Percentiles rank a stretch among this genome's conserved stretches.
Conservation (phyloP, 2,329 filamentous ascomycete species). For the Drechmeria coniospora region DNA sequence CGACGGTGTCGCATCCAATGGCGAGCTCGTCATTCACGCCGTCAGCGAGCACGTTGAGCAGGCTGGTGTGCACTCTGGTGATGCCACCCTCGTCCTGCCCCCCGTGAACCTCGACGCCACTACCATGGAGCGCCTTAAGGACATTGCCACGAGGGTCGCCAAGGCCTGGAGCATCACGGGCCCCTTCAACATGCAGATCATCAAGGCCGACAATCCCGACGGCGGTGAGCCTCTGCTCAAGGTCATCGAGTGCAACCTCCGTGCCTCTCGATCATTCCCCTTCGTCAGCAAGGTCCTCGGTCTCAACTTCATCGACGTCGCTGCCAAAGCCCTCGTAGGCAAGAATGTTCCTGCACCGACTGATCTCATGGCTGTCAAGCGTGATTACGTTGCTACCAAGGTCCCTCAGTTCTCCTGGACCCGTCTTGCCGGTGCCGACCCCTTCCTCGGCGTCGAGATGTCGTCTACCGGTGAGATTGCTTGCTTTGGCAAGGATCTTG, state of each 20-base stretch:
- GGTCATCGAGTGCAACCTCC: constrained; percentile 97
- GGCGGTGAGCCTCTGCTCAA: constrained; percentile 67
- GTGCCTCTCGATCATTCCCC: constrained; percentile 93
- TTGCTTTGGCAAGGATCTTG: constrained; percentile 89
- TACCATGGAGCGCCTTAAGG: constrained; percentile 79
- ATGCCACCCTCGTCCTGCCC: constrained; percentile 86
- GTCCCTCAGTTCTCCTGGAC: constrained; percentile 99
- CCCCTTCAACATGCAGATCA: constrained; percentile 99
- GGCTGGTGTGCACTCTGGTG: constrained; percentile 94
- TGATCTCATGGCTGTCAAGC: constrained; percentile 79
- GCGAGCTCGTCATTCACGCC: constrained; percentile 78
- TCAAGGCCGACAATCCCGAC: constrained; percentile 70
- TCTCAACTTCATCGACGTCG: constrained; percentile 90
- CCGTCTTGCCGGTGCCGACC: constrained; percentile 88
- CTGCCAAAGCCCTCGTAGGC: constrained; percentile 80
- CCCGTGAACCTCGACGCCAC: constrained; percentile 62
- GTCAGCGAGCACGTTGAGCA: constrained; percentile 94
- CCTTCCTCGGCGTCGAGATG: constrained; percentile 98
- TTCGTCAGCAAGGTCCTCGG: constrained; percentile 96
- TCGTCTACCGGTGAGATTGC: constrained; percentile 93
- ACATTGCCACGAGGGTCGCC: constrained; percentile 90
- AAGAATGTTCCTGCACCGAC: constrained; percentile 69
- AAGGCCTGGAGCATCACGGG: constrained; percentile 95
- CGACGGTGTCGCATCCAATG: constrained; percentile 76
- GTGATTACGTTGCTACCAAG: constrained; percentile 90